phyloP scores from a whole-genome alignment of 208 protist species.

The Crithidia expoeki region DNA sequence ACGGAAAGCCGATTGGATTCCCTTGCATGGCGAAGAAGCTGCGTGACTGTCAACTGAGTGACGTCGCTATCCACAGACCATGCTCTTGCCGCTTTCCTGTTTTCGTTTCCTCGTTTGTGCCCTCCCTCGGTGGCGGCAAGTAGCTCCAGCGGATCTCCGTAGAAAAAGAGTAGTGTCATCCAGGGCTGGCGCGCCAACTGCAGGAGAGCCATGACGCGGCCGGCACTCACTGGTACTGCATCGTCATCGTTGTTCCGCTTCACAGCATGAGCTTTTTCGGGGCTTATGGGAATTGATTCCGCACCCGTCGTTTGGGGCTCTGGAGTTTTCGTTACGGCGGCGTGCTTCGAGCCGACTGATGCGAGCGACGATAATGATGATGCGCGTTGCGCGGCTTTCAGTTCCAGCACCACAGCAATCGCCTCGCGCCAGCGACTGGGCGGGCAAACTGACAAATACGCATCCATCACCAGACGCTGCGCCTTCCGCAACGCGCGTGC shows the following conservation, averaged over 20 bases:
- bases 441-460: slow-evolving; percentile 40
- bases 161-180: slow-evolving; percentile 34
- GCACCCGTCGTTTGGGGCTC: too few species aligned
- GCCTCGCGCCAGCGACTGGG: slow-evolving; percentile 39
- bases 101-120: not conserved
- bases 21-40: slow-evolving; percentile 5
- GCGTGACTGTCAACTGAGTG: not conserved
- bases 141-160: slow-evolving; percentile 25
- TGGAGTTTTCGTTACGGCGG: too few species aligned
- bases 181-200: slow-evolving; percentile 23
- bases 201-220: slow-evolving; percentile 30
- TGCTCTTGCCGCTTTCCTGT: too few species aligned
- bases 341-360: too few species aligned
- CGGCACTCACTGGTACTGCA: not conserved
- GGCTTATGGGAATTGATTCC: too few species aligned
- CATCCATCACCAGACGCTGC: slow-evolving; percentile 32
- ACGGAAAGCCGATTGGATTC: slow-evolving; percentile 12
- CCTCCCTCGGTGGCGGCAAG: not conserved
- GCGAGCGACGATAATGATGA: not conserved
- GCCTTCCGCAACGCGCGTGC: slow-evolving; percentile 2
- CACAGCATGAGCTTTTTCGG: not conserved
- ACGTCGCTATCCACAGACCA: not conserved
- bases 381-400: slow-evolving; percentile 5
- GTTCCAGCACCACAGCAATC: slow-evolving; percentile 18
- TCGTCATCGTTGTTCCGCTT: not conserved